Evolutionary conservation across 495 filamentous ascomycete species (phyloP), one percentile per base, ranked within the genome.

Genomic region (Penicillium cinerascens): DNA sequence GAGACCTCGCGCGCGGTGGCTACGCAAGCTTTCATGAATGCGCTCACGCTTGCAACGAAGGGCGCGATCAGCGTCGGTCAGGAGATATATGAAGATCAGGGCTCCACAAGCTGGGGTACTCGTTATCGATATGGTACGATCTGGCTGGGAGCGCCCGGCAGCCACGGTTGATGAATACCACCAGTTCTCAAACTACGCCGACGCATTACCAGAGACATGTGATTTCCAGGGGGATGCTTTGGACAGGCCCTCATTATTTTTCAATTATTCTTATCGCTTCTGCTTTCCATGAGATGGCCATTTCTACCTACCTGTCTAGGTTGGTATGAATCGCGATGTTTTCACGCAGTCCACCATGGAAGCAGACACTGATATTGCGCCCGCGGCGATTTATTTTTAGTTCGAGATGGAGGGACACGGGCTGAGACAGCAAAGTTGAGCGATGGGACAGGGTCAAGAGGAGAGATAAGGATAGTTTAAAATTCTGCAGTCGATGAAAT

Each of bases 1-100:
- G 65, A 76, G 21, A 82, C 83, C 35, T 78, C 72, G 23, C 73
- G 72, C 13, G 67, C 76, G 15, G 81, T 89, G 0, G 87, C 86
- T 35, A 85, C 84, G 8, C 87, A 91, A 58, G 89, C 78, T 1
- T 77, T 95, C 51, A 80, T 87, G 66, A 85, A 92, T 68, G 76
- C 84, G 11, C 78, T 95, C 15, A 74, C 79, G 16, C 81, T 92
- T 7, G 85, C 80, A 9, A 89, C 84, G 9, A 87, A 82, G 70
- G 77, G 75, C 1, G 60, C 82, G 44, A 35, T 75, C 7, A 21
- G 25, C 1, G 65, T 74, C 16, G 46, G 44, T 15, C 72, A 74
- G 54, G 61, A 63, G 0, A 41, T 26, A 0, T 59, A 55, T 18
- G 37, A 51, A 16, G 65, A 69, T 49, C 38, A 33, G 2, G 69